phyloP scores from a whole-genome alignment of 139 green algal species.

The Marvania coccoides region DNA sequence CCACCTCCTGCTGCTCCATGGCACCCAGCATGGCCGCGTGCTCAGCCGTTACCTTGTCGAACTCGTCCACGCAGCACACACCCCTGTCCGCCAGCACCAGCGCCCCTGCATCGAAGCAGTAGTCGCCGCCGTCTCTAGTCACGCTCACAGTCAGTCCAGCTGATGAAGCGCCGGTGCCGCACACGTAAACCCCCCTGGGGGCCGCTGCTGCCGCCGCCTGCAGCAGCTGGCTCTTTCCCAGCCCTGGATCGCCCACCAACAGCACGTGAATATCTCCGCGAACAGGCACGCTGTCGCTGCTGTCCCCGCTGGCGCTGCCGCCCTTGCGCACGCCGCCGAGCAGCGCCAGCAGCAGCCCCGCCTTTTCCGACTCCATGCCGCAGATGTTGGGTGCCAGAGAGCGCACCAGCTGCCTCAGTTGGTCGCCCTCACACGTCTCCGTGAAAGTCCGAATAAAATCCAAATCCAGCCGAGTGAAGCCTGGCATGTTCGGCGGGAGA shows the following conservation, averaged over 20 bases:
- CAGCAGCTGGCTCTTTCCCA: slow-evolving; percentile 87
- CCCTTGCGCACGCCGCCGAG: slow-evolving; percentile 78
- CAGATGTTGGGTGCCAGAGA: slow-evolving; percentile 84
- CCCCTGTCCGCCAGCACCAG: slow-evolving; percentile 80
- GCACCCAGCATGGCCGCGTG: slow-evolving; percentile 75
- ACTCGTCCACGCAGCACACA: slow-evolving; percentile 89
- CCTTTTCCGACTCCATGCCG: slow-evolving; percentile 86
- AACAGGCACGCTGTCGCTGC: slow-evolving; percentile 31
- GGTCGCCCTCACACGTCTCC: slow-evolving; percentile 49
- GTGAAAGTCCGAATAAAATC: slow-evolving; percentile 76
- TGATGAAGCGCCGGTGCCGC: slow-evolving; percentile 62
- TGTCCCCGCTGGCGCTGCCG: not conserved
- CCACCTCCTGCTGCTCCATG: slow-evolving; percentile 87
- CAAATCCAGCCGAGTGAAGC: slow-evolving; percentile 69
- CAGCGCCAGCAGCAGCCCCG: slow-evolving; percentile 77
- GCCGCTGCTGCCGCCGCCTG: slow-evolving; percentile 61
- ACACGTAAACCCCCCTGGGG: slow-evolving; percentile 88
- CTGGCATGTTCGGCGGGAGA: slow-evolving; percentile 12
- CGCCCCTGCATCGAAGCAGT: slow-evolving; percentile 79
- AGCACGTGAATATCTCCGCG: slow-evolving; percentile 81
- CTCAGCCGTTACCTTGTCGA: slow-evolving; percentile 81
- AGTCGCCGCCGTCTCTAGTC: slow-evolving; percentile 60
- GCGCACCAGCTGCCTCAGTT: slow-evolving; percentile 70
- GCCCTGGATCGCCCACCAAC: slow-evolving; percentile 78
- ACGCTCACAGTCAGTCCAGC: slow-evolving; percentile 81